A percentile compares a stretch with the other conserved stretches of the same genome.
These are phyloP conservation scores for Picocystis sp. DNA, from an alignment of 163 green algal species.

Conservation along the genomic window DNA sequence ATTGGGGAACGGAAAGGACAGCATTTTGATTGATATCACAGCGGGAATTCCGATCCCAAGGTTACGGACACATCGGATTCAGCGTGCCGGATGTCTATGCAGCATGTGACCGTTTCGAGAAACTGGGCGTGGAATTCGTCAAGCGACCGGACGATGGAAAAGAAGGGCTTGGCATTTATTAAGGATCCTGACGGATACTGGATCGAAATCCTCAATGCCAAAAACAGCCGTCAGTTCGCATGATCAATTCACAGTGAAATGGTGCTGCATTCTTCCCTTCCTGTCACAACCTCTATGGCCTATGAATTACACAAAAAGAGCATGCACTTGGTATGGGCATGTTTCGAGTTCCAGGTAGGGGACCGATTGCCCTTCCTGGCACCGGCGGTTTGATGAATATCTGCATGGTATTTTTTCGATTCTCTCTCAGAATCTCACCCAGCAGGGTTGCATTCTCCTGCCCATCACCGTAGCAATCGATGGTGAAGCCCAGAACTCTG, in stretches of 20 bases:
- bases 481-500: conserved; percentile 33
- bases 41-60: conserved; percentile 68
- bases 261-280: no score
- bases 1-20: conserved; percentile 68
- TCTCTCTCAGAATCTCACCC: conserved; percentile 30
- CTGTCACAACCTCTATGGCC: no score
- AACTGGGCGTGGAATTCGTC: conserved; percentile 71
- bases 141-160: conserved; percentile 72
- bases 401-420: no score
- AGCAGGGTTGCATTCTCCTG: conserved; percentile 48
- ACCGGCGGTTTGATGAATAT: no score
- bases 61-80: conserved; percentile 69
- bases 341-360: no score
- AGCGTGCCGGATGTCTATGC: conserved; percentile 60
- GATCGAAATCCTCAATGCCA: conserved; percentile 48
- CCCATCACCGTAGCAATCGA: conserved; percentile 44
- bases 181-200: conserved; percentile 64
- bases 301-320: no score
- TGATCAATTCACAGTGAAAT: no score
- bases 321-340: no score
- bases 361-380: no score
- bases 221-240: conserved; percentile 17
- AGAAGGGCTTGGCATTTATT: conserved; percentile 65
- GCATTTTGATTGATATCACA: conserved; percentile 56
- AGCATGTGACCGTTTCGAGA: conserved; percentile 76